phyloP scores from a whole-genome alignment of 2,329 filamentous ascomycete genomes.

The Aspergillus jensenii region DNA sequence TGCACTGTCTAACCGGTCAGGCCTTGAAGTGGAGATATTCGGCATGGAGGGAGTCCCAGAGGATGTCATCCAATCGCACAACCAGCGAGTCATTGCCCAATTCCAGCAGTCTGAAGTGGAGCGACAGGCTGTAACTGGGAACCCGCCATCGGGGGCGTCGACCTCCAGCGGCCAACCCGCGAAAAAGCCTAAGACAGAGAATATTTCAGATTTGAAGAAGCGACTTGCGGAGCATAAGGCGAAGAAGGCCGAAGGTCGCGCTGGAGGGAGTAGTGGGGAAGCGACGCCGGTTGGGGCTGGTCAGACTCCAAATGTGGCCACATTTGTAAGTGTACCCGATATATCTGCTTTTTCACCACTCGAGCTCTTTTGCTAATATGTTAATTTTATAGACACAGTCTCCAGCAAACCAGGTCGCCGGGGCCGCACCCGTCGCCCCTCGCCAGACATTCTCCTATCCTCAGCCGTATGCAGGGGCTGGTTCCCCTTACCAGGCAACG shows the following conservation, averaged over 20 bases:
- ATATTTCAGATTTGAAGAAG: conserved; percentile 74
- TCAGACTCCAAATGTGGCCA: conserved; percentile 50
- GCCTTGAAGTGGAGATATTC: conserved; percentile 92
- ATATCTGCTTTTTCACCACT: no score
- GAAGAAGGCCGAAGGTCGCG: conserved; percentile 60
- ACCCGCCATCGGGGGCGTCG: conserved; percentile 67
- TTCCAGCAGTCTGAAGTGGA: conserved; percentile 86
- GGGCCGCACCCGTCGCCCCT: conserved; percentile 20
- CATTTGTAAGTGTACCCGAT: conserved; percentile 54
- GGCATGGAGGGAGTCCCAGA: conserved; percentile 96
- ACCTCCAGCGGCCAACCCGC: conserved; percentile 43
- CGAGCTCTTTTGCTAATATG: not conserved
- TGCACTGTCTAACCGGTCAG: conserved; percentile 80
- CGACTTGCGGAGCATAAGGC: conserved; percentile 75
- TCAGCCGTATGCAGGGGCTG: conserved; percentile 40
- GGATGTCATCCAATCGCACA: conserved; percentile 78
- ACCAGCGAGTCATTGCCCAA: conserved; percentile 79
- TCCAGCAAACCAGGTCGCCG: conserved; percentile 39
- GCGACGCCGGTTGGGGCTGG: conserved; percentile 55
- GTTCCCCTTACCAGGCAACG: conserved; percentile 45
- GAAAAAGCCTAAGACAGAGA: conserved; percentile 72
- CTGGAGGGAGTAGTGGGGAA: conserved; percentile 57
- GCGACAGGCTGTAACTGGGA: conserved; percentile 77
- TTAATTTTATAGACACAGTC: conserved; percentile 37
- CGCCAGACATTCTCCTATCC: conserved; percentile 32